Evolutionary conservation across 352 stramenopile species (phyloP).

Genomic region (Phytophthora foliorum): DNA sequence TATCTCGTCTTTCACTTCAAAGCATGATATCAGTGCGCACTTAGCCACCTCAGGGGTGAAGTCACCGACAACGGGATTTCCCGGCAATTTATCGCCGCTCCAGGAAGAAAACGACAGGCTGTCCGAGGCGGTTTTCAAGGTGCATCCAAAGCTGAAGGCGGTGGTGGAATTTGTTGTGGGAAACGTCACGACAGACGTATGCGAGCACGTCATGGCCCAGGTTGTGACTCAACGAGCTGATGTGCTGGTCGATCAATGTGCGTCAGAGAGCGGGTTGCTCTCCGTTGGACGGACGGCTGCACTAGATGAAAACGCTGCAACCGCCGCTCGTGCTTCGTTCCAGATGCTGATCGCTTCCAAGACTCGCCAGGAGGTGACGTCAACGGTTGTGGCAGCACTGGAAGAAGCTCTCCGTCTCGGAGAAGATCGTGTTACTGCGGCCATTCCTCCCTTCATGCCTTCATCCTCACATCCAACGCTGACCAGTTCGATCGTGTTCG

Average conservation of each 20-base stretch:
- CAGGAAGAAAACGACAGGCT: conserved; percentile 50
- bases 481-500: conserved; percentile 35
- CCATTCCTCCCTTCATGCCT: conserved; percentile 46
- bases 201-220: conserved; percentile 59
- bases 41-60: conserved; percentile 1
- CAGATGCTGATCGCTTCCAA: conserved; percentile 51
- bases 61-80: not conserved
- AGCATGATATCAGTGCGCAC: not conserved
- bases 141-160: conserved; percentile 62
- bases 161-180: conserved; percentile 76
- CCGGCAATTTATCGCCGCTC: conserved; percentile 1
- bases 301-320: conserved; percentile 14
- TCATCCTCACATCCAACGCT: conserved; percentile 53
- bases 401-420: conserved; percentile 42
- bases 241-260: conserved; percentile 50
- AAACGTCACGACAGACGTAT: conserved; percentile 67
- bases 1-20: conserved; percentile 17
- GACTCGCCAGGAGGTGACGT: conserved; percentile 37
- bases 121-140: conserved; percentile 65
- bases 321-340: conserved; percentile 38
- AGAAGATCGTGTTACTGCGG: conserved; percentile 40
- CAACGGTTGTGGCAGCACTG: conserved; percentile 36
- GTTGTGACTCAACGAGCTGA: conserved; percentile 56
- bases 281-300: not conserved
- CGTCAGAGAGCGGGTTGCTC: conserved; percentile 34